phyloP scores from a whole-genome alignment of 495 filamentous ascomycete species.

The Neurospora intermedia region DNA sequence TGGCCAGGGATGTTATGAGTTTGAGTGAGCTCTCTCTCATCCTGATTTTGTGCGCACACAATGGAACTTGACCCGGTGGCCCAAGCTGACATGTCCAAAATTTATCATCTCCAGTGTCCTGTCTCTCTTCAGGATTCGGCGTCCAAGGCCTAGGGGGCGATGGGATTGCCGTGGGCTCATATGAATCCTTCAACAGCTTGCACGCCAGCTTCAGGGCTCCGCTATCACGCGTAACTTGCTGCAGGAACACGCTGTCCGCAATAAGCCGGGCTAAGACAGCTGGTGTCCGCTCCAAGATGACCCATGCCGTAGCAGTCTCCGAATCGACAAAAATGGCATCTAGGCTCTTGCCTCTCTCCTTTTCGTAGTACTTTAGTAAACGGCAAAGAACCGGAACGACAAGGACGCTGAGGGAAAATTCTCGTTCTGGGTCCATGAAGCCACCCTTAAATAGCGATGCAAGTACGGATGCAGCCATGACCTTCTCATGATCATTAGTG shows the following conservation, averaged over 20 bases:
- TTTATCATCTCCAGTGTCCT: slow-evolving; percentile 10
- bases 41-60: slow-evolving; percentile 61
- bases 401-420: slow-evolving; percentile 51
- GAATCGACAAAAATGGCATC: slow-evolving; percentile 21
- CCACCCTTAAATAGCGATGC: slow-evolving; percentile 63
- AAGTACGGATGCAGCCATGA: slow-evolving; percentile 73
- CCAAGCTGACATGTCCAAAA: slow-evolving; percentile 40
- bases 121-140: slow-evolving; percentile 17
- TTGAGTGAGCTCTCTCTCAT: slow-evolving; percentile 69
- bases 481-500: slow-evolving; percentile 49
- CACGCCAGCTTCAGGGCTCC: slow-evolving; percentile 61
- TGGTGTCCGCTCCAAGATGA: slow-evolving; percentile 59
- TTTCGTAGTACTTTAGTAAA: slow-evolving; percentile 52
- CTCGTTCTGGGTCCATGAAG: slow-evolving; percentile 49
- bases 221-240: slow-evolving; percentile 74
- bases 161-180: slow-evolving; percentile 36
- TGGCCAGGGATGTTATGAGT: slow-evolving; percentile 65
- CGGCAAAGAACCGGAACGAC: slow-evolving; percentile 63
- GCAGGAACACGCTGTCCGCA: slow-evolving; percentile 61
- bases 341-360: slow-evolving; percentile 28
- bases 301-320: slow-evolving; percentile 29
- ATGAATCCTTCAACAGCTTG: slow-evolving; percentile 61
- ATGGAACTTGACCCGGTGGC: slow-evolving; percentile 47
- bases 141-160: slow-evolving; percentile 34
- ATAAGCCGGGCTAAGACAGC: slow-evolving; percentile 67